Conservation (phyloP, 2,329 filamentous ascomycete genomes). For the Fusarium fujikuroi region DNA sequence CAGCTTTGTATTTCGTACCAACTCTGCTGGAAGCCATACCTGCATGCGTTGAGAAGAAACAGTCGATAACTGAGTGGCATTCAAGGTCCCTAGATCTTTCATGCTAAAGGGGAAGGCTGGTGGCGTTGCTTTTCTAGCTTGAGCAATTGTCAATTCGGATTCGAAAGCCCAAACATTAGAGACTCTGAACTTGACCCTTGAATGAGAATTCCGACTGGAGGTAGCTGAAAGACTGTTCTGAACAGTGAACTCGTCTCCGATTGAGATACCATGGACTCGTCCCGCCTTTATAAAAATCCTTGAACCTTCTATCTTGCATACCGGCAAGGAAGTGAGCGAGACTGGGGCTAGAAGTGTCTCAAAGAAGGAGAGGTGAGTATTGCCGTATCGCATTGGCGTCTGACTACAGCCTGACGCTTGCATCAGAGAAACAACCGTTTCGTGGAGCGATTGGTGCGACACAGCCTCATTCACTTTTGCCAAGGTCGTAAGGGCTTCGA, state of each 20-base stretch:
- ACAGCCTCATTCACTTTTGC: neutral
- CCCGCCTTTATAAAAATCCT: neutral
- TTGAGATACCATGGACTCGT: neutral
- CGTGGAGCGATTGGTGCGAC: neutral
- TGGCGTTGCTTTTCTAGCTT: fast-evolving
- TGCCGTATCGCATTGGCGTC: neutral
- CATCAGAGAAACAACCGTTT: neutral
- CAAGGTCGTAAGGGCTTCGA: fast-evolving
- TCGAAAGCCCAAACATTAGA: neutral
- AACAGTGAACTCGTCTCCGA: neutral
- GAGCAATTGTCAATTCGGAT: fast-evolving
- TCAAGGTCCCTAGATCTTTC: fast-evolving
- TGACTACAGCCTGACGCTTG: neutral
- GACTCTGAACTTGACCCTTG: neutral
- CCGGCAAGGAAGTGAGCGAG: fast-evolving
- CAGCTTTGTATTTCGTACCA: fast-evolving
- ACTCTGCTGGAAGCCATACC: neutral
- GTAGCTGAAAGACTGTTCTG: fast-evolving
- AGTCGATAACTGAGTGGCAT: neutral
- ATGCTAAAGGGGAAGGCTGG: fast-evolving
- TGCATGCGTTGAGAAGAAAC: fast-evolving
- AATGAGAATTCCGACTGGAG: fast-evolving
- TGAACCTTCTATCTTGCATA: neutral
- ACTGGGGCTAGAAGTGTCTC: fast-evolving
- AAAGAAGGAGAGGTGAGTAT: neutral